Evolutionary conservation across 805 yeast species (phyloP).

Genomic region (Myxozyma lipomycoides): DNA sequence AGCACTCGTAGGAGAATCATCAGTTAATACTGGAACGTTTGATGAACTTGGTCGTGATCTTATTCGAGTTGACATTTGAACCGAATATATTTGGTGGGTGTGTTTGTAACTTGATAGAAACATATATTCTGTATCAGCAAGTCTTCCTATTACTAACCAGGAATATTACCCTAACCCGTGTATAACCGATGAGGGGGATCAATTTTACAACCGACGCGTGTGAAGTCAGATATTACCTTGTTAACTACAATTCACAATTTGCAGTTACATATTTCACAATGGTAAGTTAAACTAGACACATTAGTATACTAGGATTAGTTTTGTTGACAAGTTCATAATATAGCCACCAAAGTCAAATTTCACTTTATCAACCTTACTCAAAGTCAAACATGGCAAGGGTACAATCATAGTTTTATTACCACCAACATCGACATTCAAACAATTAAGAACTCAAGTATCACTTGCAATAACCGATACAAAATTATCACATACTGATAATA

Average conservation of each 20-base stretch:
- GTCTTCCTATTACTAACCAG: too few relatives aligned
- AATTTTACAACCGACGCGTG: too few relatives aligned
- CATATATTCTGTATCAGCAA: too few relatives aligned
- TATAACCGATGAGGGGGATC: too few relatives aligned
- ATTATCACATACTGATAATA: neutral
- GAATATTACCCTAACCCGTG: too few relatives aligned
- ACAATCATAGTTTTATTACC: constrained; percentile 14
- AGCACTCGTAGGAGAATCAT: constrained; percentile 16
- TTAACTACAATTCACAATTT: too few relatives aligned
- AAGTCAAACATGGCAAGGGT: constrained; percentile 16
- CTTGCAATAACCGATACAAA: constrained; percentile 12
- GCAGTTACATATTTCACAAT: too few relatives aligned
- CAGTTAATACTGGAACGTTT: constrained; percentile 4
- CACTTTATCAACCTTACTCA: constrained; percentile 9
- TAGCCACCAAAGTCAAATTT: neutral
- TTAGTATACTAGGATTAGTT: too few relatives aligned
- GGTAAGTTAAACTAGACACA: too few relatives aligned
- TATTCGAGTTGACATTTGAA: constrained; percentile 18
- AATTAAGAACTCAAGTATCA: constrained; percentile 6
- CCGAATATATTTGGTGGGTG: too few relatives aligned
- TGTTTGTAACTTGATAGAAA: too few relatives aligned
- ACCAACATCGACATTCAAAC: constrained; percentile 5
- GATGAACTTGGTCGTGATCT: constrained; percentile 16
- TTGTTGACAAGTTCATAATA: neutral
- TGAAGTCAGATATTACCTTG: too few relatives aligned